Evolutionary conservation across 2,329 filamentous ascomycete species (phyloP).

Genomic region (Fusarium sp.): DNA sequence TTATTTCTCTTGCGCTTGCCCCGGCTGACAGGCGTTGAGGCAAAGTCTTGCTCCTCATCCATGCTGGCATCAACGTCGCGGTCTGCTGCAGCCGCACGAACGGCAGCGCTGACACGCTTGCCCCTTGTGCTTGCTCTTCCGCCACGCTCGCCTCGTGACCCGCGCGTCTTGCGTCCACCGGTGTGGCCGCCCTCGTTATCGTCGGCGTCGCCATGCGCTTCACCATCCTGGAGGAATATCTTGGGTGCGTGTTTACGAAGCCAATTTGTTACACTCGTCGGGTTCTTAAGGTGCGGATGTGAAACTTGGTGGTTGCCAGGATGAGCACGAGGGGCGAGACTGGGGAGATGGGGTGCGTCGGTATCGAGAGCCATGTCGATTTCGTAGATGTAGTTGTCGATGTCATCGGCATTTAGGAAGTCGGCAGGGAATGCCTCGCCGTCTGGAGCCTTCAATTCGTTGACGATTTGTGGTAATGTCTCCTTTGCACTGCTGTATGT

Average conservation of each 20-base stretch:
- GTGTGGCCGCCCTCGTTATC: slow-evolving; percentile 47
- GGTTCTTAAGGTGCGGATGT: slow-evolving; percentile 69
- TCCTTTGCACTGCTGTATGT: slow-evolving; percentile 67
- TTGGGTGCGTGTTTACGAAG: slow-evolving; percentile 85
- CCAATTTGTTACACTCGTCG: slow-evolving; percentile 96
- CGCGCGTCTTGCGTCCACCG: slow-evolving; percentile 52
- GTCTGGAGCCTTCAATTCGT: slow-evolving; percentile 61
- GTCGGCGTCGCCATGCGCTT: slow-evolving; percentile 54
- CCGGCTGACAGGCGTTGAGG: slow-evolving; percentile 49
- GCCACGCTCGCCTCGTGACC: slow-evolving; percentile 49
- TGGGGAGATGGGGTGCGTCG: slow-evolving; percentile 56
- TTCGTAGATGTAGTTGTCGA: slow-evolving; percentile 78
- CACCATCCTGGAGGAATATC: slow-evolving; percentile 82
- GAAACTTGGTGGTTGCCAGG: slow-evolving; percentile 52
- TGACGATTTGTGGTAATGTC: slow-evolving; percentile 68
- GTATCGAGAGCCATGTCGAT: slow-evolving; percentile 65
- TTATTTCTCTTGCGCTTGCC: slow-evolving; percentile 65
- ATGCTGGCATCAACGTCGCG: slow-evolving; percentile 52
- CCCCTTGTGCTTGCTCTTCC: slow-evolving; percentile 55
- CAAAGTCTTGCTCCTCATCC: slow-evolving; percentile 54
- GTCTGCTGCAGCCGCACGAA: slow-evolving; percentile 37
- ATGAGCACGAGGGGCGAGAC: slow-evolving; percentile 63
- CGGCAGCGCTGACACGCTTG: slow-evolving; percentile 49
- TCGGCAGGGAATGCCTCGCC: slow-evolving; percentile 68
- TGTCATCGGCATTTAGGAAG: slow-evolving; percentile 75